Conservation (phyloP, 2,329 filamentous ascomycete species). For the Madurella fahalii region DNA sequence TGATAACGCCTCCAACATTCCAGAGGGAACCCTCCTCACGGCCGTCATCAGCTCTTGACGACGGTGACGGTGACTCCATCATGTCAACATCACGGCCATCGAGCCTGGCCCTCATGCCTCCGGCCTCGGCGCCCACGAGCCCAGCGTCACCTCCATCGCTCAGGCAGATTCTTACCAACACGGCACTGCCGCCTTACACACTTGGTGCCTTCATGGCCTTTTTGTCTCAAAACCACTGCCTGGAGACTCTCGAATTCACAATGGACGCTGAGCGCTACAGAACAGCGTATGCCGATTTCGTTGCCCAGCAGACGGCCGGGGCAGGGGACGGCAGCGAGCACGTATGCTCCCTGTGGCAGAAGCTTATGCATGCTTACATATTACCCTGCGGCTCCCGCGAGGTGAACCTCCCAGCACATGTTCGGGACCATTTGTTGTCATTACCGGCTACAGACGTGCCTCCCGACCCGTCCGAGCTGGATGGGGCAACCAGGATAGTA, state of each 20-base stretch:
- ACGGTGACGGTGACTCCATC: constrained; percentile 40
- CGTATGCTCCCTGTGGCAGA: constrained; percentile 78
- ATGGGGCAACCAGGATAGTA: constrained; percentile 80
- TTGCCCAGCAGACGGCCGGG: constrained; percentile 39
- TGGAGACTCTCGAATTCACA: constrained; percentile 95
- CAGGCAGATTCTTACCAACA: constrained; percentile 82
- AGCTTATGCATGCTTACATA: constrained; percentile 86
- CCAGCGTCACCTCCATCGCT: constrained; percentile 57
- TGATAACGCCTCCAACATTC: constrained; percentile 39
- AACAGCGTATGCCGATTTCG: constrained; percentile 48
- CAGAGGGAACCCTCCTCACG: constrained; percentile 41
- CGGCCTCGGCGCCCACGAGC: constrained; percentile 26
- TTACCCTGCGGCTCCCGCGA: constrained; percentile 78
- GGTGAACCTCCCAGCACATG: constrained; percentile 82
- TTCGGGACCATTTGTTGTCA: constrained; percentile 74
- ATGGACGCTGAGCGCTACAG: constrained; percentile 87
- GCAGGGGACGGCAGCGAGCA: constrained; percentile 53
- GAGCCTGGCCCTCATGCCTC: constrained; percentile 42
- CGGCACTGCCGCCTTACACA: constrained; percentile 82
- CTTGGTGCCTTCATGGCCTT: constrained; percentile 93
- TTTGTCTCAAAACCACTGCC: constrained; percentile 91
- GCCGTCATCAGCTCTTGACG: constrained; percentile 43
- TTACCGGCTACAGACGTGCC: constrained; percentile 58
- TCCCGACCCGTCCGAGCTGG: constrained; percentile 68
- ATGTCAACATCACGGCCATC: constrained; percentile 48